Evolutionary conservation across 2,329 filamentous ascomycete species (phyloP), one percentile per base, ranked within the genome.

Genomic region (Cytospora piceicola): DNA sequence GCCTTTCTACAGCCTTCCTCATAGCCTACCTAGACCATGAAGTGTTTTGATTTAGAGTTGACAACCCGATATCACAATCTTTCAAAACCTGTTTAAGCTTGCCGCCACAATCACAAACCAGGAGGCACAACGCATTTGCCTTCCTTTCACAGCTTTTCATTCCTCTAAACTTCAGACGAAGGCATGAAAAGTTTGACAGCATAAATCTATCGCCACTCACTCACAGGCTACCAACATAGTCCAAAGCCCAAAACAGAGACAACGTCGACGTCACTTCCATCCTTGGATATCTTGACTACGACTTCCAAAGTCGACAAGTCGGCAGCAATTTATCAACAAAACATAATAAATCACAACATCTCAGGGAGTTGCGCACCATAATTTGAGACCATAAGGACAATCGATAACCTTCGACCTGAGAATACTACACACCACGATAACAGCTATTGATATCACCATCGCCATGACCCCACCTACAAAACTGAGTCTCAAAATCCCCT

Each of bases 401-500:
- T 17, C 42, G 39, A 42, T 17, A 42, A 22, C 4, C 42, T 3
- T 46, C 42, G 4, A 22, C 42, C 42, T 22, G 42, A 46, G 46
- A 22, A 49, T 24, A 24, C 9, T 11, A 49, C 46, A 24, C 46
- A 4, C 6, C 46, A 49, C 12, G 24, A 29, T 29, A 29, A 3
- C 46, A 49, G 8, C n/a, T n/a, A 22, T 14, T 20, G 17, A 57
- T 53, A 8, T 7, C 53, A 24, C 12, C 39, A 61, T 61, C 58
- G n/a, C 7, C 8, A 61, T 61, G 46, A 34, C 52, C 12, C 20
- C 54, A 36, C 34, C 46, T n/a, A 27, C 49, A 29, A 61, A 54
- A 58, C 32, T 58, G 30, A 27, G 51, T 39, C 61, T 63, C 52
- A 65, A 55, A 42, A 39, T 65, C n/a, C 27, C 58, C n/a, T 36